Conservation (phyloP, 495 filamentous ascomycete genomes). For the Neurospora discreta region DNA sequence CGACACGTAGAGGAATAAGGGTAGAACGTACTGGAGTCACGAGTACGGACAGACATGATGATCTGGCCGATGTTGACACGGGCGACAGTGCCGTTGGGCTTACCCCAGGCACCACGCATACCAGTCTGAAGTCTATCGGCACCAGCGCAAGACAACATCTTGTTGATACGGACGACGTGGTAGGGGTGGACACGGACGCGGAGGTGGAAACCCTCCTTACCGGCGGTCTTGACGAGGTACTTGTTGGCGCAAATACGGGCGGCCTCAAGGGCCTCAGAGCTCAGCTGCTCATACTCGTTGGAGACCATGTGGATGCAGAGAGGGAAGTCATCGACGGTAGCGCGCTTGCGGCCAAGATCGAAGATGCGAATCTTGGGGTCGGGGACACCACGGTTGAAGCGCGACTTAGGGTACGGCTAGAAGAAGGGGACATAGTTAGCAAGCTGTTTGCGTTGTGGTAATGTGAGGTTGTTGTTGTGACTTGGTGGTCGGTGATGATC, state of each 20-base stretch:
- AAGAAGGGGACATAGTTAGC: constrained; percentile 24
- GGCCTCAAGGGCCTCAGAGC: constrained; percentile 96
- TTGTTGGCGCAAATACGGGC: constrained; percentile 99
- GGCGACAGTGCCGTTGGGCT: constrained; percentile 94
- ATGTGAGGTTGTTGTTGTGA: not conserved
- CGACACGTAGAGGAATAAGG: not conserved
- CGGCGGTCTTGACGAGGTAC: constrained; percentile 93
- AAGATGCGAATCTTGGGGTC: constrained; percentile 99
- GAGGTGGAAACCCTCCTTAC: constrained; percentile 99
- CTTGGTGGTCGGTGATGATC: not conserved
- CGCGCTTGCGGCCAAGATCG: constrained; percentile 98
- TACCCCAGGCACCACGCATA: constrained; percentile 99
- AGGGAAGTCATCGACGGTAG: constrained; percentile 96
- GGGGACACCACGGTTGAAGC: constrained; percentile 99
- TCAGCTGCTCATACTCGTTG: constrained; percentile 99
- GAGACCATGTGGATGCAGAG: constrained; percentile 96
- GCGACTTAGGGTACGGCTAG: constrained; percentile 96
- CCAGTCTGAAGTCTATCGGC: constrained; percentile 99
- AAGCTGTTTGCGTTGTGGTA: not conserved
- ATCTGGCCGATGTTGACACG: constrained; percentile 99
- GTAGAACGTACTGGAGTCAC: constrained; percentile 62
- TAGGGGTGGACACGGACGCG: constrained; percentile 96
- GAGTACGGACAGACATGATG: constrained; percentile 88
- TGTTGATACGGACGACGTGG: constrained; percentile 99
- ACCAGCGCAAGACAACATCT: constrained; percentile 99